A percentile compares a stretch with the other conserved stretches of the same genome.
These are phyloP conservation scores for Globisporangium irregulare DNA, from an alignment of 352 stramenopile genomes.

Conservation along the genomic window DNA sequence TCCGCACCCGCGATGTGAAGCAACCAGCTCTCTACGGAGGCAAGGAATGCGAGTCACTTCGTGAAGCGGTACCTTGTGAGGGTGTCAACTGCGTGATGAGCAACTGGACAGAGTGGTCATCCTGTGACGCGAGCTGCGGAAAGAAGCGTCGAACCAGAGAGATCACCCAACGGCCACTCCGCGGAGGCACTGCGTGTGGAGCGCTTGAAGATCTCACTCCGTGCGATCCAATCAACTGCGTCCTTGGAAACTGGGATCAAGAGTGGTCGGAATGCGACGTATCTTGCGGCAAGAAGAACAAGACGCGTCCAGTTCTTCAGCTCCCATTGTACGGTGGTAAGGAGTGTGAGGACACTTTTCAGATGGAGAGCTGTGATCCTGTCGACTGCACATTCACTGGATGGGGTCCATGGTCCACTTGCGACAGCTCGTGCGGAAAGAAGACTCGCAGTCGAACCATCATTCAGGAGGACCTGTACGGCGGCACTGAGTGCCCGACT, in stretches of 20 bases:
- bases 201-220: constrained; percentile 33
- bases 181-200: constrained; percentile 28
- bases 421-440: constrained; percentile 23
- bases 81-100: constrained; percentile 48
- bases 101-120: constrained; percentile 39
- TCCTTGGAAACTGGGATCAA: constrained; percentile 31
- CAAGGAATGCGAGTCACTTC: constrained; percentile 22
- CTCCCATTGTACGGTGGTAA: constrained; percentile 33
- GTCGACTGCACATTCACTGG: constrained; percentile 46
- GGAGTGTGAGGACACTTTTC: constrained; percentile 26
- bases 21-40: constrained; percentile 37
- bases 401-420: constrained; percentile 30
- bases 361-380: constrained; percentile 42
- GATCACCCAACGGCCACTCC: constrained; percentile 32
- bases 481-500: constrained; percentile 38
- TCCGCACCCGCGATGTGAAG: constrained; percentile 28
- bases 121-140: constrained; percentile 35
- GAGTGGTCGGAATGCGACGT: constrained; percentile 36
- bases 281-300: constrained; percentile 25
- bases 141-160: constrained; percentile 37
- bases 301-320: constrained; percentile 38
- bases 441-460: constrained; percentile 41
- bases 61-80: constrained; percentile 38
- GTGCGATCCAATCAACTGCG: constrained; percentile 44
- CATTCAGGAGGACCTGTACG: constrained; percentile 44